Evolutionary conservation across 2,329 filamentous ascomycete genomes (phyloP).

Genomic region (Purpureocillium lavendulum): DNA sequence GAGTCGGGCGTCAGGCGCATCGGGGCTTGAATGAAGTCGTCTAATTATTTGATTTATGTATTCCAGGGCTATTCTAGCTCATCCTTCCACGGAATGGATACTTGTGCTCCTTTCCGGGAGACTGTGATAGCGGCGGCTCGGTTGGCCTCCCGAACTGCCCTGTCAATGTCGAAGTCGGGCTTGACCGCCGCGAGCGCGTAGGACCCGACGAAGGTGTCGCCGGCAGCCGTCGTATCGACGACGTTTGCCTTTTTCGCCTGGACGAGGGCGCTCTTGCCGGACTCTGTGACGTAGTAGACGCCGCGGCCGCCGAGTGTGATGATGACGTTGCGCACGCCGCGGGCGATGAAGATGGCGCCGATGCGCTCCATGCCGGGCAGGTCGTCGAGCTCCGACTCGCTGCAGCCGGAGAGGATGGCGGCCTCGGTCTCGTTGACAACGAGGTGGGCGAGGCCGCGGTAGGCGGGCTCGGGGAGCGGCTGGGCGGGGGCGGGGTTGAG

Average conservation of each 20-base stretch:
- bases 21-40: no score
- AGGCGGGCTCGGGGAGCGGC: conserved; percentile 57
- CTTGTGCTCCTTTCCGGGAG: conserved; percentile 31
- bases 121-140: conserved; percentile 32
- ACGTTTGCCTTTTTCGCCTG: conserved; percentile 63
- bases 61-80: conserved; percentile 22
- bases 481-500: conserved; percentile 81
- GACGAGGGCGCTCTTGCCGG: conserved; percentile 38
- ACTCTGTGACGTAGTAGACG: conserved; percentile 53
- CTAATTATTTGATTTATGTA: no score
- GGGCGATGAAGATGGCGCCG: conserved; percentile 51
- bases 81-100: conserved; percentile 35
- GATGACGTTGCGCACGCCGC: conserved; percentile 68
- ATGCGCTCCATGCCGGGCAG: conserved; percentile 37
- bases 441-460: conserved; percentile 62
- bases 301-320: conserved; percentile 78
- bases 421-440: conserved; percentile 91
- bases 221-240: conserved; percentile 88
- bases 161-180: conserved; percentile 44
- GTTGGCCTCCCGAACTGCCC: conserved; percentile 48
- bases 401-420: conserved; percentile 55
- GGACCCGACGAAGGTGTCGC: conserved; percentile 87
- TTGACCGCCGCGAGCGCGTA: conserved; percentile 69
- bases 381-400: conserved; percentile 39
- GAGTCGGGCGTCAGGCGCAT: not conserved